Evolutionary conservation across 805 yeast genomes (phyloP), one percentile per base, ranked within the genome.

Genomic region (Saccharomycopsis fibuligera): DNA sequence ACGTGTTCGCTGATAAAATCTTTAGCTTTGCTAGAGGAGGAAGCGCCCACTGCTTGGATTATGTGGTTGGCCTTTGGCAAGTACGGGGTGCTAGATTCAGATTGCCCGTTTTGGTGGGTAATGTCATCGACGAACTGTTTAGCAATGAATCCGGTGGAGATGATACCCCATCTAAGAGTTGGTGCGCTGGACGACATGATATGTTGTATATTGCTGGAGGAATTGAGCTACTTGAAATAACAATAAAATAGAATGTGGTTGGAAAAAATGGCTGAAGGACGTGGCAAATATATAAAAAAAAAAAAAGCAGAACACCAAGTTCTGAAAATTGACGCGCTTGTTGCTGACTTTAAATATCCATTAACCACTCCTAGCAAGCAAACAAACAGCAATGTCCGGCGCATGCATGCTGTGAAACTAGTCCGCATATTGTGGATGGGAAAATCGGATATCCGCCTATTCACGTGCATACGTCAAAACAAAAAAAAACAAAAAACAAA

Each of bases 101-200:
- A 54, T 24, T 56, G 56, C 17, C 49, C 50, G n/a, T n/a, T n/a
- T n/a, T n/a, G n/a, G n/a, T n/a, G n/a, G 37, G 50, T 35, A 29
- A 61, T 44, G 45, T 61, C 65, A 45, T 54, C 48, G 36, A 54
- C 45, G 49, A 61, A 61, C 14, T 54, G 50, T 17, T 50, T 47
- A 33, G 64, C 58, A 47, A 61, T 61, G 21, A 57, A 58, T 16
- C 65, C 65, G 23, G 63, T 40, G 17, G 54, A 56, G 9, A 51
- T n/a, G 22, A 51, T 29, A 17, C 55, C 51, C 54, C 54, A 51
- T 27, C 24, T 40, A 19, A 50, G 39, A 31, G 53, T 38, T 33
- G 53, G 49, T 24, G 31, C 8, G 6, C n/a, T 24, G 38, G n/a
- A n/a, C n/a, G n/a, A n/a, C n/a, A 21, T 16, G 41, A 38, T 19